Percentiles rank a stretch among this genome's conserved stretches.
Conservation (phyloP, 192 early-diverging fungal species). For the Coemansia sp. region DNA sequence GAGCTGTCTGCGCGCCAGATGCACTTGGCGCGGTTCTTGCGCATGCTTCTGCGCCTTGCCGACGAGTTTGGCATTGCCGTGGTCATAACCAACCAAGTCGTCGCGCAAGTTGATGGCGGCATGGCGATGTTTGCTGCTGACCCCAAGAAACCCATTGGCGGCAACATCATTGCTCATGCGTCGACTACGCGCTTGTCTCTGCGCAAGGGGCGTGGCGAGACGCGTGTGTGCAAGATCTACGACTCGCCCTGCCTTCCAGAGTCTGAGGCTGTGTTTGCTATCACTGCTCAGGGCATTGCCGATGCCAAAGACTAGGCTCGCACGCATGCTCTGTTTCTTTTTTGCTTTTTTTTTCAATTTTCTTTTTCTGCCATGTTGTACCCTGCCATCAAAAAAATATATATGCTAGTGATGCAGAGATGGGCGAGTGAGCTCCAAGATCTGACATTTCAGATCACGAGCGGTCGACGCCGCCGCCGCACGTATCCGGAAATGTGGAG, state of each 20-base stretch:
- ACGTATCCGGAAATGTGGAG: too few relatives aligned
- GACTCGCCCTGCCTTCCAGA: conserved; percentile 96
- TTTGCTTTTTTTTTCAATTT: conserved; percentile 3
- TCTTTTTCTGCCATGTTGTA: neutral
- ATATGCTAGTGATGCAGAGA: too few relatives aligned
- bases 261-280: conserved; percentile 90
- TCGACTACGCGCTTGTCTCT: conserved; percentile 94
- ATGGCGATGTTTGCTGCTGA: conserved; percentile 88
- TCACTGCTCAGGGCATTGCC: conserved; percentile 85
- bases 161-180: conserved; percentile 98
- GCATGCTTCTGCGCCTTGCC: conserved; percentile 82
- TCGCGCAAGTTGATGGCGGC: conserved; percentile 90
- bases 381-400: neutral
- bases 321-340: neutral
- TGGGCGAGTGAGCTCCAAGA: too few relatives aligned
- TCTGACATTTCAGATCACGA: too few relatives aligned
- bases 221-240: conserved; percentile 94
- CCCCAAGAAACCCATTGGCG: conserved; percentile 96
- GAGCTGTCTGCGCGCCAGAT: conserved; percentile 94
- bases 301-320: conserved; percentile 75
- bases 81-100: conserved; percentile 98
- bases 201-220: conserved; percentile 91
- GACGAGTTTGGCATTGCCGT: conserved; percentile 99
- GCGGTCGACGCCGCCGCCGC: too few relatives aligned
- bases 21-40: conserved; percentile 90